Evolutionary conservation across 306 rosid genomes (phyloP).

Genomic region (Cucurbita argyrosperma): DNA sequence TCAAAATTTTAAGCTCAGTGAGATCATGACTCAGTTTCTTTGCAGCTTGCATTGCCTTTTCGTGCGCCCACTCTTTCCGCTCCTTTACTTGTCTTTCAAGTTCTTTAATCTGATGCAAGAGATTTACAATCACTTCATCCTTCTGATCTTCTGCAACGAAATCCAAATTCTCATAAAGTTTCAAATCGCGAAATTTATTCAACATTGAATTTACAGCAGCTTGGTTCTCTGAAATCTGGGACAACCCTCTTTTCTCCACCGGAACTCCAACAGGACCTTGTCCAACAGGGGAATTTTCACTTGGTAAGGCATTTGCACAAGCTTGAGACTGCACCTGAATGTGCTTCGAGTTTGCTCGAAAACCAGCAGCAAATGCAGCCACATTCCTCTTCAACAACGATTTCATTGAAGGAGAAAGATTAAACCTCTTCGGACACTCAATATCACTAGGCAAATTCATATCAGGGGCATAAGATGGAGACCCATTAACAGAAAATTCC

Average conservation of each 20-base stretch:
- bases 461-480: slow-evolving; percentile 41
- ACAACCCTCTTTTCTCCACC: slow-evolving; percentile 33
- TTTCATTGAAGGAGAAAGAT: slow-evolving; percentile 85
- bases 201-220: slow-evolving; percentile 60
- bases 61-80: slow-evolving; percentile 87
- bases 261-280: slow-evolving; percentile 15
- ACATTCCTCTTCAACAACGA: slow-evolving; percentile 70
- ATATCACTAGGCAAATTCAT: slow-evolving; percentile 44
- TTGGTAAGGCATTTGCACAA: slow-evolving; percentile 13
- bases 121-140: slow-evolving; percentile 63
- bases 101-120: slow-evolving; percentile 71
- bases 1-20: slow-evolving; percentile 67
- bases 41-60: slow-evolving; percentile 96
- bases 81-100: slow-evolving; percentile 79
- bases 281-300: slow-evolving; percentile 30
- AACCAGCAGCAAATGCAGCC: slow-evolving; percentile 89
- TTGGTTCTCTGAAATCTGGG: slow-evolving; percentile 35
- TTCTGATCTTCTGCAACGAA: slow-evolving; percentile 73
- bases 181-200: slow-evolving; percentile 76
- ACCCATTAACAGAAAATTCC: slow-evolving; percentile 43
- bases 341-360: slow-evolving; percentile 64
- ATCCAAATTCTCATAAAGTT: slow-evolving; percentile 70
- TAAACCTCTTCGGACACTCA: slow-evolving; percentile 83
- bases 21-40: slow-evolving; percentile 67
- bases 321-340: slow-evolving; percentile 23